Conservation (phyloP, 495 filamentous ascomycete species). For the Hypoxylon cercidicola region DNA sequence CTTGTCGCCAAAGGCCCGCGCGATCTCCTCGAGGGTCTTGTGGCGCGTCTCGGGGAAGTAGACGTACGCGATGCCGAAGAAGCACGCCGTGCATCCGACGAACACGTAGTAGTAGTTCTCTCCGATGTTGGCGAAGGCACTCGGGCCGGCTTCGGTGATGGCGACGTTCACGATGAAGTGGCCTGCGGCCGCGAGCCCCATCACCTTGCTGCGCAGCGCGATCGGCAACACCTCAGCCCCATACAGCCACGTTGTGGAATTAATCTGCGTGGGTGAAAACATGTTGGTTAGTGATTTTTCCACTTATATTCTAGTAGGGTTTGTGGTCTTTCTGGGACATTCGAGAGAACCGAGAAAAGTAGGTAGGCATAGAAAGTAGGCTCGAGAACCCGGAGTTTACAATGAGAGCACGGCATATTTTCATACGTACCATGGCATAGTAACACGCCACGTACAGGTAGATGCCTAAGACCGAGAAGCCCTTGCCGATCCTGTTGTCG, state of each 20-base stretch:
- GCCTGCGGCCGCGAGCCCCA: conserved; percentile 66
- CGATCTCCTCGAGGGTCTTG: conserved; percentile 69
- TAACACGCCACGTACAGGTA: conserved; percentile 68
- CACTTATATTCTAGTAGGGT: too few relatives aligned
- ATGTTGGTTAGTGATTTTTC: too few relatives aligned
- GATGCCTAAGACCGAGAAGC: conserved; percentile 69
- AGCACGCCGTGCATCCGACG: conserved; percentile 62
- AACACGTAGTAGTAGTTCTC: conserved; percentile 73
- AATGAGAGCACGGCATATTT: too few relatives aligned
- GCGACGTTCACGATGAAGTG: conserved; percentile 70
- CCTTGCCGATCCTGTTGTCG: conserved; percentile 65
- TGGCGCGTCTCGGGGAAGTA: conserved; percentile 68
- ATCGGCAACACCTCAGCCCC: conserved; percentile 69
- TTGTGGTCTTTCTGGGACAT: too few relatives aligned
- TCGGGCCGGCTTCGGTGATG: conserved; percentile 68
- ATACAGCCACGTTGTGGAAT: conserved; percentile 70
- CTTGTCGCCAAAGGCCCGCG: conserved; percentile 65
- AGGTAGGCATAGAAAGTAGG: too few relatives aligned
- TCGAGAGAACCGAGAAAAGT: too few relatives aligned
- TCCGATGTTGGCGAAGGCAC: conserved; percentile 66
- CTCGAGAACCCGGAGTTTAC: too few relatives aligned
- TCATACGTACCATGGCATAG: conserved; percentile 68
- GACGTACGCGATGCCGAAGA: conserved; percentile 62
- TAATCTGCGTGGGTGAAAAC: too few relatives aligned
- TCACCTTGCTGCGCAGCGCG: conserved; percentile 66